These are phyloP conservation scores for Scedosporium dehoogii DNA, from an alignment of 2,329 filamentous ascomycete genomes.

Conservation along the genomic window DNA sequence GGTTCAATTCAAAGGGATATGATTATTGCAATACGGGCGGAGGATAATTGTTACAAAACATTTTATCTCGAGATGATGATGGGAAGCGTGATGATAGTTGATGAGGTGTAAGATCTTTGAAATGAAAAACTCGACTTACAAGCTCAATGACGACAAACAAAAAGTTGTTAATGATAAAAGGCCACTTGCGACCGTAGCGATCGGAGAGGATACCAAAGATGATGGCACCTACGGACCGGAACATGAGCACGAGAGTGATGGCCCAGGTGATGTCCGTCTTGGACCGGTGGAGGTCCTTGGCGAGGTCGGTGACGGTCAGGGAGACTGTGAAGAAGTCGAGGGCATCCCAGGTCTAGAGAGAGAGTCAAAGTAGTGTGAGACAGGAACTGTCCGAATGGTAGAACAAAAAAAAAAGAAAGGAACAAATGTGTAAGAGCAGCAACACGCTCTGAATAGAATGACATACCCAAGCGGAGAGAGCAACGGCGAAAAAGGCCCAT, in stretches of 20 bases:
- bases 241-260: constrained; percentile 65
- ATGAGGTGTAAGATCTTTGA: too few species aligned
- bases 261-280: constrained; percentile 63
- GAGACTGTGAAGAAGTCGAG: constrained; percentile 78
- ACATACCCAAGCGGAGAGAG: constrained; percentile 47
- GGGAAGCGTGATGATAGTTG: too few species aligned
- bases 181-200: constrained; percentile 73
- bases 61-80: background rate
- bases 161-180: constrained; percentile 73
- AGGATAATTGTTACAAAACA: background rate
- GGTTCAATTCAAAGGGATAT: background rate
- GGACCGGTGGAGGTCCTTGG: constrained; percentile 34
- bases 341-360: constrained; percentile 71
- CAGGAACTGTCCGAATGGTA: background rate
- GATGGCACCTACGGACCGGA: constrained; percentile 66
- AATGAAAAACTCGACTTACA: constrained; percentile 18
- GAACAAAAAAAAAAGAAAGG: too few species aligned
- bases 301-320: constrained; percentile 66
- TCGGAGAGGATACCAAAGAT: constrained; percentile 70
- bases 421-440: too few species aligned
- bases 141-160: constrained; percentile 58
- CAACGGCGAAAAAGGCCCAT: constrained; percentile 46
- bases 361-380: constrained; percentile 18
- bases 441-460: background rate
- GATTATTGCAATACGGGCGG: background rate